These are phyloP conservation scores for Brassica juncea DNA, from an alignment of 345 rosid genomes.

Conservation along the genomic window DNA sequence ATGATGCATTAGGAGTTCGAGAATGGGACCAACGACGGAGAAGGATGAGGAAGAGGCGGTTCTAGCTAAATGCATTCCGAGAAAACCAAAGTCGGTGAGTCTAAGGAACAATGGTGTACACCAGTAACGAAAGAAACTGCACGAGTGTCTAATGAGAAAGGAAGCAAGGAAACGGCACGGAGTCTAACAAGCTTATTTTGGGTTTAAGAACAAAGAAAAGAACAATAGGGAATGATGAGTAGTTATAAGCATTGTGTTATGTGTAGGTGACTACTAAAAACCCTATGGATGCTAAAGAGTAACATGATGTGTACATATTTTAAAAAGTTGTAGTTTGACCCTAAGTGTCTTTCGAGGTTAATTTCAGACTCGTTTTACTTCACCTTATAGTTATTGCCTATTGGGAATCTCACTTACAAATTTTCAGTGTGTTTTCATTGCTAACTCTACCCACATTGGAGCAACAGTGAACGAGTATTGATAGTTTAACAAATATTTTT, in stretches of 20 bases:
- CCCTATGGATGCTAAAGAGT: conserved; percentile 14
- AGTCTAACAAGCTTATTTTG: conserved; percentile 24
- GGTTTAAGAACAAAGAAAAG: neutral
- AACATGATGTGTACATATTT: conserved; percentile 33
- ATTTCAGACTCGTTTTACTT: neutral
- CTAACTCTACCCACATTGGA: neutral
- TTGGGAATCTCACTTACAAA: neutral
- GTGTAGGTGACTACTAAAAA: conserved; percentile 22
- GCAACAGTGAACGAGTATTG: neutral
- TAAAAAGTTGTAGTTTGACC: conserved; percentile 26
- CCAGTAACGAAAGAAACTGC: conserved; percentile 21
- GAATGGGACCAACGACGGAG: conserved; percentile 43
- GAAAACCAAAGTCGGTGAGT: conserved; percentile 44
- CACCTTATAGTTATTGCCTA: neutral
- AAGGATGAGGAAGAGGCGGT: conserved; percentile 42
- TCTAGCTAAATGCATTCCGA: conserved; percentile 52
- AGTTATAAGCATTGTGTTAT: conserved; percentile 31
- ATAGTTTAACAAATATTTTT: neutral
- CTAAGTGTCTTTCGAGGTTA: conserved; percentile 22
- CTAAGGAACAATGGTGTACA: conserved; percentile 39
- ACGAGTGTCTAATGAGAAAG: conserved; percentile 6
- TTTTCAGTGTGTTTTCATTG: conserved; percentile 5
- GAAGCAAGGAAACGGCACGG: conserved; percentile 32
- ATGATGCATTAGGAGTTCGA: conserved; percentile 44
- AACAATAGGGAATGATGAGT: conserved; percentile 34